These are phyloP conservation scores for Colletotrichum phormii DNA, from an alignment of 2,329 filamentous ascomycete species.

Conservation along the genomic window DNA sequence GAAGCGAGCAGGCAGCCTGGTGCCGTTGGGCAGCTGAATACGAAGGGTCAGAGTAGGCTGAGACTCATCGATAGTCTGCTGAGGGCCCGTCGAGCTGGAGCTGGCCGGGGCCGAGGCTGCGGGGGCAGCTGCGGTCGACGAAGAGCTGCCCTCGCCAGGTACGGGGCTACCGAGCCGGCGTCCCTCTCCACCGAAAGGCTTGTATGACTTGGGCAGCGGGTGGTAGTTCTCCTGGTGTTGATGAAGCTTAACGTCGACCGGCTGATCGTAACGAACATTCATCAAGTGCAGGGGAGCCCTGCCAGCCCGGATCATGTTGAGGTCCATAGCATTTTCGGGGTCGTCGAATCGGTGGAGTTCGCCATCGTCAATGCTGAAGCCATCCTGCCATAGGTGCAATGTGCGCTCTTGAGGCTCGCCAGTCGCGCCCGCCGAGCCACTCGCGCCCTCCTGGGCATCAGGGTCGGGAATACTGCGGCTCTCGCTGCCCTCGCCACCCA, in stretches of 20 bases:
- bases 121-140: slow-evolving; percentile 25
- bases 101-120: slow-evolving; percentile 40
- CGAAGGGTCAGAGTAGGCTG: slow-evolving; percentile 78
- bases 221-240: slow-evolving; percentile 82
- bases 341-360: slow-evolving; percentile 83
- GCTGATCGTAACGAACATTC: slow-evolving; percentile 79
- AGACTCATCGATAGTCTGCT: slow-evolving; percentile 66
- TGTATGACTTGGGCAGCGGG: slow-evolving; percentile 79
- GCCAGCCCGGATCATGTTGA: slow-evolving; percentile 81
- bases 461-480: slow-evolving; percentile 77
- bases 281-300: slow-evolving; percentile 82
- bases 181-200: slow-evolving; percentile 78
- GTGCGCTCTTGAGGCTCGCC: slow-evolving; percentile 71
- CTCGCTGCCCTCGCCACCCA: slow-evolving; percentile 81
- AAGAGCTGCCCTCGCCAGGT: slow-evolving; percentile 62
- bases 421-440: slow-evolving; percentile 46
- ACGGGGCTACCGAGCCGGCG: slow-evolving; percentile 82
- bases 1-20: slow-evolving; percentile 81
- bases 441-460: slow-evolving; percentile 44
- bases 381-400: slow-evolving; percentile 85
- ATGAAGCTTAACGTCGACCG: slow-evolving; percentile 82
- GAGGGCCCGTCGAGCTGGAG: slow-evolving; percentile 46
- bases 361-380: slow-evolving; percentile 88
- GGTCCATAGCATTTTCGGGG: slow-evolving; percentile 76
- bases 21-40: slow-evolving; percentile 83